Conservation (phyloP, 208 protist species). For the Crithidia fasciculata region DNA sequence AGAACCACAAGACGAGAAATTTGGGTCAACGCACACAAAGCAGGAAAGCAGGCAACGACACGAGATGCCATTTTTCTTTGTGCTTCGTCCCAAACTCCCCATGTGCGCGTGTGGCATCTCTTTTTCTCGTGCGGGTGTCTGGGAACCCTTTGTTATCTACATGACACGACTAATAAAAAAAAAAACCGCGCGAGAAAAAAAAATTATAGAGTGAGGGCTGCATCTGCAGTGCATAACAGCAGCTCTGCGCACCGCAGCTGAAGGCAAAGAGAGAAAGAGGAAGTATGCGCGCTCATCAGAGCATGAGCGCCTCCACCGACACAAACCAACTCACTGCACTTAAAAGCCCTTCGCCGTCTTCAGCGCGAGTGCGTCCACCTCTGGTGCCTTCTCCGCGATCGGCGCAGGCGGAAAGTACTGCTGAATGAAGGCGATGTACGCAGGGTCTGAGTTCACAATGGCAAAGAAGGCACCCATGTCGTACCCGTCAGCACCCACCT, state of each 20-base stretch:
- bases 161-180: too few species aligned
- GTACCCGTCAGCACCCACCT: slow-evolving; percentile 67
- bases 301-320: background rate
- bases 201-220: too few species aligned
- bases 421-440: slow-evolving; percentile 77
- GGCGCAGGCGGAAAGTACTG: slow-evolving; percentile 82
- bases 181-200: too few species aligned
- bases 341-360: slow-evolving; percentile 89
- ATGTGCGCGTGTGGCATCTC: too few species aligned
- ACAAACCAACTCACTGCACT: background rate
- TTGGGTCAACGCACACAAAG: too few species aligned
- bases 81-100: too few species aligned
- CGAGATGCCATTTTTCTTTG: too few species aligned
- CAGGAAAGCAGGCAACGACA: too few species aligned
- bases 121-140: too few species aligned
- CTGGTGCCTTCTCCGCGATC: slow-evolving; percentile 61
- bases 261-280: background rate
- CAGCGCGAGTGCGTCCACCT: slow-evolving; percentile 79
- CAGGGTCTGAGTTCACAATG: slow-evolving; percentile 69
- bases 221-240: too few species aligned
- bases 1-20: too few species aligned
- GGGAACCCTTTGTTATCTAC: too few species aligned
- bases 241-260: background rate
- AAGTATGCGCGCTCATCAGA: background rate
- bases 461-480: slow-evolving; percentile 82